Conservation (phyloP, 2,329 filamentous ascomycete species). For the Colletotrichum navitas region DNA sequence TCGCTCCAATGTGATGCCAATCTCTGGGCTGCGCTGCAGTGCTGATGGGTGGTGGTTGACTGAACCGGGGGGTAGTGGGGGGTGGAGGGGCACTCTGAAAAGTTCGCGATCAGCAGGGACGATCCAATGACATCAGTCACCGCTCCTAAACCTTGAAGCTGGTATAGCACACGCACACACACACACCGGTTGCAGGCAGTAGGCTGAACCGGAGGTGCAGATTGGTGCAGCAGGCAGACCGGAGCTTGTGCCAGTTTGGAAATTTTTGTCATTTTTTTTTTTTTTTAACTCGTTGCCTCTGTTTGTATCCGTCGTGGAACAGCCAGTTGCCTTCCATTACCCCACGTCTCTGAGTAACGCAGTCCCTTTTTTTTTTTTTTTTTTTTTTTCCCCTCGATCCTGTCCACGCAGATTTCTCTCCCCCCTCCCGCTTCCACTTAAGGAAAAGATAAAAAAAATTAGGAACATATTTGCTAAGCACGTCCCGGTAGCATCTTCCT, state of each 20-base stretch:
- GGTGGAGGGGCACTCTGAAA: slow-evolving; percentile 24
- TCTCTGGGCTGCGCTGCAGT: background rate
- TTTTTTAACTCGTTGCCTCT: background rate
- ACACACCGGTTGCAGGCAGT: background rate
- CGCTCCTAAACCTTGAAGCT: slow-evolving; percentile 9
- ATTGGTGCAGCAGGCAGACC: slow-evolving; percentile 4
- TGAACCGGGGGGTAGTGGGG: background rate
- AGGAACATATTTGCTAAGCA: slow-evolving; percentile 36
- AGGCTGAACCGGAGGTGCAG: background rate
- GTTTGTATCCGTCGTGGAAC: background rate
- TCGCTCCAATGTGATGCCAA: slow-evolving; percentile 1
- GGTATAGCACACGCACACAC: slow-evolving; percentile 6
- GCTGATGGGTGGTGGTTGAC: slow-evolving; percentile 1
- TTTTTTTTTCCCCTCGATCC: background rate
- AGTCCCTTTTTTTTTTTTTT: slow-evolving; percentile 10
- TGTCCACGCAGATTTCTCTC: background rate
- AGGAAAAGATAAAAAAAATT: background rate
- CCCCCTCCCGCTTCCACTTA: background rate
- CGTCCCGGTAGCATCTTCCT: background rate
- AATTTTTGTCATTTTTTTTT: background rate
- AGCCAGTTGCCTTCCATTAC: background rate
- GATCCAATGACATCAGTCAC: slow-evolving; percentile 40
- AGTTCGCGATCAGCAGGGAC: slow-evolving; percentile 39
- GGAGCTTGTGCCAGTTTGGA: slow-evolving; percentile 11
- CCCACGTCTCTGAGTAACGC: slow-evolving; percentile 16